A percentile compares a stretch with the other conserved stretches of the same genome.
Conservation (phyloP, 805 yeast genomes). For the Suhomyces sp. region DNA sequence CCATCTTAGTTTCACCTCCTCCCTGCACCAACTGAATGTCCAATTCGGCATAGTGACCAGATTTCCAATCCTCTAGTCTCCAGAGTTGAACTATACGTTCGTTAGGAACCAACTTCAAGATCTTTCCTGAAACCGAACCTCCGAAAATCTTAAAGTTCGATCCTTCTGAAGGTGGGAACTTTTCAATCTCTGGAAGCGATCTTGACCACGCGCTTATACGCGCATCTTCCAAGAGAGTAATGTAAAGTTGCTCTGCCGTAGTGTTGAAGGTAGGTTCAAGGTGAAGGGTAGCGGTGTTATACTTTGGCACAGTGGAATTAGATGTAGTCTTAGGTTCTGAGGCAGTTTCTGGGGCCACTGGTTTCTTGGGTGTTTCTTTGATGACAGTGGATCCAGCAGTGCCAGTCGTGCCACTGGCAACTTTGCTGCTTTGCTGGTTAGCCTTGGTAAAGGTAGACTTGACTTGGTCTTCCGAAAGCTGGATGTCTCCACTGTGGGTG, state of each 20-base stretch:
- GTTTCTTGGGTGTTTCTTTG: slow-evolving; percentile 8
- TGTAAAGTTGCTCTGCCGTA: slow-evolving; percentile 79
- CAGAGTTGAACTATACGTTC: slow-evolving; percentile 69
- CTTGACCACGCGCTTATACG: slow-evolving; percentile 92
- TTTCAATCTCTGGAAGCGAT: slow-evolving; percentile 57
- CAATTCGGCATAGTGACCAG: slow-evolving; percentile 74
- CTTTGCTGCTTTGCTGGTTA: slow-evolving; percentile 35
- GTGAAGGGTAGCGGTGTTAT: slow-evolving; percentile 77
- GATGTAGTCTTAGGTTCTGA: slow-evolving; percentile 12
- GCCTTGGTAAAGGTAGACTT: slow-evolving; percentile 43
- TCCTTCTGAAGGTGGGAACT: slow-evolving; percentile 50
- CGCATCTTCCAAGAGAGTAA: slow-evolving; percentile 70
- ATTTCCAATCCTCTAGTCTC: slow-evolving; percentile 88
- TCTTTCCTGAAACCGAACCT: slow-evolving; percentile 77
- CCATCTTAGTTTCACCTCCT: slow-evolving; percentile 77
- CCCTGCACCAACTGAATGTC: slow-evolving; percentile 70
- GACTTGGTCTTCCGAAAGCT: slow-evolving; percentile 53
- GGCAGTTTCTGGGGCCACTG: background rate
- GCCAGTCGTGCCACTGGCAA: slow-evolving; percentile 20
- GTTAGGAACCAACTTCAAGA: slow-evolving; percentile 56
- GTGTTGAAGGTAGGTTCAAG: slow-evolving; percentile 81
- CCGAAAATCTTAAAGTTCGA: slow-evolving; percentile 73
- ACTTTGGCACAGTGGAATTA: slow-evolving; percentile 46
- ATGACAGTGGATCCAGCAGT: slow-evolving; percentile 22
- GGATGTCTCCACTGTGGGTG: slow-evolving; percentile 82